Conservation (phyloP, 148 eudicot genomes). For the Hydrangea macrophylla region DNA sequence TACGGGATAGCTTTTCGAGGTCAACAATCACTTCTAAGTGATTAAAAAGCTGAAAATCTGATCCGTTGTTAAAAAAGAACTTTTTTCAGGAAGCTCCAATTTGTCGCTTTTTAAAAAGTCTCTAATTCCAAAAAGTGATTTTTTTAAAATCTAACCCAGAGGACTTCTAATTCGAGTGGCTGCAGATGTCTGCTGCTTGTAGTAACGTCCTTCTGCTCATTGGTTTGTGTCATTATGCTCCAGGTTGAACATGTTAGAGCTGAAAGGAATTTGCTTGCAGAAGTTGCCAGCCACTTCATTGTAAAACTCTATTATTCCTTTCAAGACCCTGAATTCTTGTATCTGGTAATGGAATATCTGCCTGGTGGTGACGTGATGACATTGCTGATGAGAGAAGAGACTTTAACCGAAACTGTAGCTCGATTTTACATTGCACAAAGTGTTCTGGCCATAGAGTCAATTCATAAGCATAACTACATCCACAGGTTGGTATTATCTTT, state of each 20-base stretch:
- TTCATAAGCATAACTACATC: constrained; percentile 65
- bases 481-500: constrained; percentile 48
- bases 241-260: constrained; percentile 80
- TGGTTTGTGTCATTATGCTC: constrained; percentile 5
- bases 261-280: constrained; percentile 73
- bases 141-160: no score
- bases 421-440: constrained; percentile 68
- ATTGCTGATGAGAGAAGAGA: constrained; percentile 69
- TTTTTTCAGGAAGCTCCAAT: background rate
- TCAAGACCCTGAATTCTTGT: constrained; percentile 69
- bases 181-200: background rate
- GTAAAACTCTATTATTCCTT: constrained; percentile 70
- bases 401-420: constrained; percentile 62
- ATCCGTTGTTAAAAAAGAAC: no score
- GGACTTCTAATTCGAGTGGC: background rate
- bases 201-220: background rate
- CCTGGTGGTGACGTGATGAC: constrained; percentile 87
- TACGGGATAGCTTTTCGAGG: no score
- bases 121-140: background rate
- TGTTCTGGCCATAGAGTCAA: constrained; percentile 71
- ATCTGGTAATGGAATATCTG: constrained; percentile 69
- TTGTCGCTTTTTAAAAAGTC: background rate
- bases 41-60: no score
- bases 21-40: no score
- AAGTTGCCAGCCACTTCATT: constrained; percentile 60